phyloP scores from a whole-genome alignment of 495 filamentous ascomycete genomes.

The Trichoderma gamsii region DNA sequence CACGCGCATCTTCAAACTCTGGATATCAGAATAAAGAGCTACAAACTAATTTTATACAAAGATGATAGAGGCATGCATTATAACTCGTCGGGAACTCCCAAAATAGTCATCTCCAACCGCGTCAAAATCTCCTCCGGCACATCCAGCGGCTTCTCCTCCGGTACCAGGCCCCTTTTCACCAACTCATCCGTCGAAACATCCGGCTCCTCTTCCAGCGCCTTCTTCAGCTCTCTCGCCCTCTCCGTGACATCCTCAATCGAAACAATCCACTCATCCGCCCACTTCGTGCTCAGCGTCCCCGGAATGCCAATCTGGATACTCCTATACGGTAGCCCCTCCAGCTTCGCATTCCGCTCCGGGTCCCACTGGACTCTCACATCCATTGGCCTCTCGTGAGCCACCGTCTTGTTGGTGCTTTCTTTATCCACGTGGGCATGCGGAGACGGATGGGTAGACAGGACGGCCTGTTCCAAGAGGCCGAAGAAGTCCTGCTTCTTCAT shows the following conservation, averaged over 20 bases:
- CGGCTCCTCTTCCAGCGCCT: constrained; percentile 35
- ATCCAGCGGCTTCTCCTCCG: constrained; percentile 41
- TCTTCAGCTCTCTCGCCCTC: constrained; percentile 39
- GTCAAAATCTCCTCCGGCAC: constrained; percentile 26
- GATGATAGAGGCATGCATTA: background rate
- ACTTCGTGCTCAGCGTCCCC: constrained; percentile 34
- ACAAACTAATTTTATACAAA: background rate
- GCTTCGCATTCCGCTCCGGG: constrained; percentile 44
- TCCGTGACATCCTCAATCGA: constrained; percentile 55
- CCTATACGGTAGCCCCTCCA: constrained; percentile 41
- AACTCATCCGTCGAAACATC: constrained; percentile 32
- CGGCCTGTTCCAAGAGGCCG: constrained; percentile 30
- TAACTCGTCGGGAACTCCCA: background rate
- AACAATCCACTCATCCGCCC: constrained; percentile 47
- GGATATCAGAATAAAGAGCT: background rate
- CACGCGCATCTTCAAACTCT: background rate
- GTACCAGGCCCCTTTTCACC: constrained; percentile 36
- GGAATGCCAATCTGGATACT: constrained; percentile 58
- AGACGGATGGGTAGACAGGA: constrained; percentile 18
- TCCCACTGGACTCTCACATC: constrained; percentile 58
- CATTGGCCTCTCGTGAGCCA: constrained; percentile 25
- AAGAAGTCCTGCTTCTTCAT: constrained; percentile 43
- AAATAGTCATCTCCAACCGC: constrained; percentile 21
- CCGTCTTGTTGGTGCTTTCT: constrained; percentile 8
- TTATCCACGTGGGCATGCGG: background rate